Base-by-base conservation (phyloP, 305 asterid genomes). In the Rubia balearica region DNA sequence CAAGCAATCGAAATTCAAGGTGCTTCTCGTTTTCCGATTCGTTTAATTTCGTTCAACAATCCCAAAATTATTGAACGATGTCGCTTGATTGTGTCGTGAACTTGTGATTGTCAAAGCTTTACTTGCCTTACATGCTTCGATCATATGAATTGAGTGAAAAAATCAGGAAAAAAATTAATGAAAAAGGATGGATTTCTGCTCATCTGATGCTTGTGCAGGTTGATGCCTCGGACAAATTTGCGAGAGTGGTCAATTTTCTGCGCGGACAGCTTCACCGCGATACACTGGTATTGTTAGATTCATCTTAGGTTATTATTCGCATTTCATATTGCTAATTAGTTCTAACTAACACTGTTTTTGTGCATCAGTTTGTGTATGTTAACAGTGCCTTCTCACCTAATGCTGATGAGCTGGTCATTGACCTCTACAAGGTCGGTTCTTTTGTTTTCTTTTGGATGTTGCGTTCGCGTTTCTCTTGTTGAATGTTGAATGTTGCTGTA, bases 191-290 rank as follows among this genome's bases (percentile, higher is more conserved):
- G 8, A 8, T 6, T 41, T 65, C 42, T 65, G 69, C 16, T 11
- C 4, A 65, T 53, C 38, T 65, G 38, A 51, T 51, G 17, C n/a
- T 5, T 14, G 12, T 9, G 48, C 55, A 65, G 69, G 48, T 41
- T 42, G 55, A 42, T 65, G 69, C 19, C 2, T 65, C 56, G 7
- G 69, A 65, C n/a, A 65, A 65, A 42, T 65, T 65, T 75, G 90
- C 76, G 64, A 88, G 85, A 84, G 97, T 94, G 21, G 86, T 94
- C 77, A 97, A 91, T 71, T 94, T 94, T 80, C 90, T 94, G 71
- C 89, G 97, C 62, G 96, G 97, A 72, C 97, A 91, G 80, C 96
- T 94, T 84, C 51, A 41, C 3, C 43, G 68, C 51, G 68, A 64
- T 22, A 64, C 68, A 64, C 24, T 64, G 68, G 68, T 64, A 64